Evolutionary conservation across 257 asterid species (phyloP).

Genomic region (Jacaranda copaia): DNA sequence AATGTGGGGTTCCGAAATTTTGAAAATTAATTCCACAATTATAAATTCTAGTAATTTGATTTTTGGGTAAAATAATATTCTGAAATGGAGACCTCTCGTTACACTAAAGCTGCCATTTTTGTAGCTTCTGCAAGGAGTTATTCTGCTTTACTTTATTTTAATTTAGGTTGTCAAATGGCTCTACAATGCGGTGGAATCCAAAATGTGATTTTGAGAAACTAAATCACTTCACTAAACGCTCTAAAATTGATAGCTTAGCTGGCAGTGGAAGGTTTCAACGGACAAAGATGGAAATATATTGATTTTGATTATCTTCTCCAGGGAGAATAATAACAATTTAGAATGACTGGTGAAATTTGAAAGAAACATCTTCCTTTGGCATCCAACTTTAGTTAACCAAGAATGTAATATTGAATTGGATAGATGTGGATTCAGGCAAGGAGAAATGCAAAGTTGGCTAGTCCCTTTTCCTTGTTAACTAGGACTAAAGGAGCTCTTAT

Average conservation of each 20-base stretch:
- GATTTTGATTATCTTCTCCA: not conserved
- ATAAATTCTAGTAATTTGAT: not conserved
- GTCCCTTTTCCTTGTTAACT: not conserved
- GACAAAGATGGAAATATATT: constrained; percentile 7
- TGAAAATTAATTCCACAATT: not conserved
- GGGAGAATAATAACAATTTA: not conserved
- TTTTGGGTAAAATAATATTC: not conserved
- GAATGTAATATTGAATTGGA: not conserved
- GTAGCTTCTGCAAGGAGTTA: not conserved
- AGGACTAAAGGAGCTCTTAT: not conserved
- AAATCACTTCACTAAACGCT: not conserved
- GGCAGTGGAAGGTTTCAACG: constrained; percentile 10
- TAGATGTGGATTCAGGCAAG: not conserved
- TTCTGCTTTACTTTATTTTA: constrained; percentile 1
- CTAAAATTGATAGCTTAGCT: constrained; percentile 21
- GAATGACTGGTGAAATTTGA: constrained; percentile 12
- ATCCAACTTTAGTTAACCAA: not conserved
- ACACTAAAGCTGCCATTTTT: not conserved
- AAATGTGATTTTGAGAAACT: not conserved
- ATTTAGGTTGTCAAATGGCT: not conserved
- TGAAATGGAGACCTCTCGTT: not conserved
- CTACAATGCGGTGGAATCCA: not conserved
- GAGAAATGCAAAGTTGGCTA: not conserved
- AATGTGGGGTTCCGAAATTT: not conserved
- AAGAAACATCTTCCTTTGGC: constrained; percentile 6